Conservation (phyloP, 257 asterid species). For the Solanum acaule region DNA sequence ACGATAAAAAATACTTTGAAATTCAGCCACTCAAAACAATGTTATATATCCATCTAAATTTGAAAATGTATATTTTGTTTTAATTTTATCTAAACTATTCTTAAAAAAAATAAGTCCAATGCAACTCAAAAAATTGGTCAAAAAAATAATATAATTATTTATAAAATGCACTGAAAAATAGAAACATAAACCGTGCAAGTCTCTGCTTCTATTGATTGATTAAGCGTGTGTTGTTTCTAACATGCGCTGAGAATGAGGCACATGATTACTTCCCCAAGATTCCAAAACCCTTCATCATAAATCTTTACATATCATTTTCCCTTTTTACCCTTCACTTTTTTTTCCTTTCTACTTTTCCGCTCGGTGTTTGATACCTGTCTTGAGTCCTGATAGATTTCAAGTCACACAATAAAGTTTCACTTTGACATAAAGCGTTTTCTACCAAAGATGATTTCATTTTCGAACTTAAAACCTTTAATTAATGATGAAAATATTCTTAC, state of each 20-base stretch:
- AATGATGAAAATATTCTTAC: background rate
- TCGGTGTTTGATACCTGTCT: background rate
- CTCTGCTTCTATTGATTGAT: background rate
- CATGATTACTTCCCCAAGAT: constrained; percentile 6
- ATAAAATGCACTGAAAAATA: background rate
- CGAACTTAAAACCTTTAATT: background rate
- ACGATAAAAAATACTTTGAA: background rate
- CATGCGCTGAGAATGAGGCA: constrained; percentile 17
- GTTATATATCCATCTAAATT: background rate
- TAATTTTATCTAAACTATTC: background rate
- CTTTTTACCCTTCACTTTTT: background rate
- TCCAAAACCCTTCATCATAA: background rate
- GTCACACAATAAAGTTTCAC: background rate
- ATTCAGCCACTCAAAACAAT: background rate
- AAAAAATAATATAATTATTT: background rate
- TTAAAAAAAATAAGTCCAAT: background rate
- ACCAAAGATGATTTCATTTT: background rate
- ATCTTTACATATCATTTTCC: background rate
- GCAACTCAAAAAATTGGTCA: background rate
- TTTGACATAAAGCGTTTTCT: background rate
- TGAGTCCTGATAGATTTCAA: background rate
- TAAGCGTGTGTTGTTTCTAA: background rate
- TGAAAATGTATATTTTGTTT: background rate
- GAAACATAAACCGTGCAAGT: background rate
- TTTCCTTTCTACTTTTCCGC: background rate